These are phyloP conservation scores for Ustilaginoidea virens DNA, from an alignment of 2,329 filamentous ascomycete genomes.

Conservation along the genomic window DNA sequence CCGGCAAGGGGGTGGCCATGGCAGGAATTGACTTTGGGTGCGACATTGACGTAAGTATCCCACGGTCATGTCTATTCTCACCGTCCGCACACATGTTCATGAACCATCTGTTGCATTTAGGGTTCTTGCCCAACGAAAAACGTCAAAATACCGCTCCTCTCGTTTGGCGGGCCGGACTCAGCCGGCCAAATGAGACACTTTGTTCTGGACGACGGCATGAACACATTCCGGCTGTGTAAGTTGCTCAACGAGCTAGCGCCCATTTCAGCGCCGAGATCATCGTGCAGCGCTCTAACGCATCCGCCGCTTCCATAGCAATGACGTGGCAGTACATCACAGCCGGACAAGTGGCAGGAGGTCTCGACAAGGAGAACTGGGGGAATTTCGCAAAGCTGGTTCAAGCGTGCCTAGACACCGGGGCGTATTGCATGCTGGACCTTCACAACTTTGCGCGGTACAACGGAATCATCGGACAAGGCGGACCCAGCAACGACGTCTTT, in stretches of 20 bases:
- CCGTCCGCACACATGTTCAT: too few relatives aligned
- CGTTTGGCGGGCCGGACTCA: slow-evolving; percentile 20
- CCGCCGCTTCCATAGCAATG: slow-evolving; percentile 15
- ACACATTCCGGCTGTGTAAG: slow-evolving; percentile 37
- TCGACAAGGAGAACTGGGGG: slow-evolving; percentile 31
- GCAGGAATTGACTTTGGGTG: slow-evolving; percentile 33
- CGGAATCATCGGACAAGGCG: slow-evolving; percentile 51
- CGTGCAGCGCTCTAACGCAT: background rate
- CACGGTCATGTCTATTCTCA: slow-evolving; percentile 3
- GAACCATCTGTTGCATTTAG: too few relatives aligned
- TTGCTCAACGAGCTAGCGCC: background rate
- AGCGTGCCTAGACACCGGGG: slow-evolving; percentile 38
- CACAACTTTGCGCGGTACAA: slow-evolving; percentile 48
- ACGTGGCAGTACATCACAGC: slow-evolving; percentile 45
- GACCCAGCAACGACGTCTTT: slow-evolving; percentile 43
- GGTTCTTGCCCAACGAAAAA: slow-evolving; percentile 22
- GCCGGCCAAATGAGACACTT: slow-evolving; percentile 42
- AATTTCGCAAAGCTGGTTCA: slow-evolving; percentile 41
- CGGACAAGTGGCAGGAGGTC: slow-evolving; percentile 30
- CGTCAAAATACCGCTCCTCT: slow-evolving; percentile 18
- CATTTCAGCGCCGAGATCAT: background rate
- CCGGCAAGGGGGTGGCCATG: slow-evolving; percentile 29
- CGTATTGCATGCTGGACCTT: slow-evolving; percentile 43
- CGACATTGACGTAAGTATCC: slow-evolving; percentile 27
- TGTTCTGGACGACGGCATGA: slow-evolving; percentile 31